These are phyloP conservation scores for Hansfordia pulvinata DNA, from an alignment of 2,329 filamentous ascomycete genomes.

Conservation along the genomic window DNA sequence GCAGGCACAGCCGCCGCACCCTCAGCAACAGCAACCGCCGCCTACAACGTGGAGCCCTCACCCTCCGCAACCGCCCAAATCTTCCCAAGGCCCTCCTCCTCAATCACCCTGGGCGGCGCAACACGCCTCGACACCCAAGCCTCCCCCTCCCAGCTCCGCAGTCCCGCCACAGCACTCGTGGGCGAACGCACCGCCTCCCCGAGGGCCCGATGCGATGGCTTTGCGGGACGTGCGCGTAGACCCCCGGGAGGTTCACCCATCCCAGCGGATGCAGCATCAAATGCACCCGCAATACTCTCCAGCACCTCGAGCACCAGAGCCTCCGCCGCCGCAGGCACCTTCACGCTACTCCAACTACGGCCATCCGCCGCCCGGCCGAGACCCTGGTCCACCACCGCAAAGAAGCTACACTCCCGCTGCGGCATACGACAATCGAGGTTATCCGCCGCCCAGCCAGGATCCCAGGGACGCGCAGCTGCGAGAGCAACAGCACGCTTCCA, in stretches of 20 bases:
- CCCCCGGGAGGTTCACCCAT: conserved; percentile 6
- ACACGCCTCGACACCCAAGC: conserved; percentile 21
- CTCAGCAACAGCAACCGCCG: conserved; percentile 8
- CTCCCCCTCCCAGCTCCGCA: conserved; percentile 17
- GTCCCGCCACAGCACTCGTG: conserved; percentile 20
- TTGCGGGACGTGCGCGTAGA: background rate
- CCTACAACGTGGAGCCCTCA: conserved; percentile 17
- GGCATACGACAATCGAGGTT: conserved; percentile 1
- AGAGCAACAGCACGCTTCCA: too few species aligned
- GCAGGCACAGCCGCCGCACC: conserved; percentile 7
- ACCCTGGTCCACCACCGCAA: conserved; percentile 7
- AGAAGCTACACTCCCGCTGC: conserved; percentile 1
- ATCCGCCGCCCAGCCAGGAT: conserved; percentile 16
- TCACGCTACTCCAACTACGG: conserved; percentile 1
- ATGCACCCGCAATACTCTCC: conserved; percentile 7
- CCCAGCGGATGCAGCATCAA: conserved; percentile 9
- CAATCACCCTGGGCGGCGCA: conserved; percentile 24
- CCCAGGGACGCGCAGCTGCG: conserved; percentile 14
- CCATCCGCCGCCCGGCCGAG: conserved; percentile 18
- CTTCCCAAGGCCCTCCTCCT: conserved; percentile 18
- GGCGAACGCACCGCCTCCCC: conserved; percentile 15
- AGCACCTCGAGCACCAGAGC: conserved; percentile 5
- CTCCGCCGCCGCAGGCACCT: conserved; percentile 6
- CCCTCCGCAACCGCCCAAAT: conserved; percentile 20
- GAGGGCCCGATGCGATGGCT: conserved; percentile 13